A percentile compares a stretch with the other conserved stretches of the same genome.
phyloP scores from a whole-genome alignment of 768 basidiomycete species.

The Russula compacta region DNA sequence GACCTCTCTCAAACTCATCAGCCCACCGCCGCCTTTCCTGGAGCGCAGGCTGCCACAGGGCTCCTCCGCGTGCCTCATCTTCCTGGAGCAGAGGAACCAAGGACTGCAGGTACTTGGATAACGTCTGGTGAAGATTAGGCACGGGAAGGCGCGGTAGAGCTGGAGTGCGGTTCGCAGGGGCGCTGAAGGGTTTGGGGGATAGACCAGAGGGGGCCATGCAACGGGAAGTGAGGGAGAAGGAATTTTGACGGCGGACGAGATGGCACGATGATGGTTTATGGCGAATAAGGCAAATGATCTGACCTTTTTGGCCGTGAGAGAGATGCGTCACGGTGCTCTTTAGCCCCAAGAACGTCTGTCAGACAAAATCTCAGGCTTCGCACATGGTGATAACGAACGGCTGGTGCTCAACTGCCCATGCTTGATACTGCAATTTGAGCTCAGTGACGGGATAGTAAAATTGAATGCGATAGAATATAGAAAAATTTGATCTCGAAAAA shows the following conservation, averaged over 20 bases:
- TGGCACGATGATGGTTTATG: background rate
- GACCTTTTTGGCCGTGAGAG: constrained; percentile 54
- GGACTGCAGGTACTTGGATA: constrained; percentile 73
- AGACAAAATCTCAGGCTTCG: constrained; percentile 42
- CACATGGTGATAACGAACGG: constrained; percentile 50
- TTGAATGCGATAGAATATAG: constrained; percentile 76
- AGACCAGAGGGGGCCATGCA: background rate
- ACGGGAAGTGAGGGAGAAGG: background rate
- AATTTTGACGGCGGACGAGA: background rate
- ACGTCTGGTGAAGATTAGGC: constrained; percentile 63
- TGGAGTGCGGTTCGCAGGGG: background rate
- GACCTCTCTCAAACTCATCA: constrained; percentile 58
- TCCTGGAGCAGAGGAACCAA: constrained; percentile 74
- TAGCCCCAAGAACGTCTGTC: constrained; percentile 58
- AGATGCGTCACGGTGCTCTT: constrained; percentile 79
- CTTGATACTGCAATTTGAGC: constrained; percentile 63
- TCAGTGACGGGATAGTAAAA: constrained; percentile 67
- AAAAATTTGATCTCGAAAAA: constrained; percentile 52
- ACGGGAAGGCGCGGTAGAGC: constrained; percentile 69
- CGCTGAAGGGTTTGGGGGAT: background rate
- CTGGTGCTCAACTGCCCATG: constrained; percentile 77
- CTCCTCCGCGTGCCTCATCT: constrained; percentile 51
- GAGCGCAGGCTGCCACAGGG: constrained; percentile 42
- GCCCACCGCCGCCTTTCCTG: constrained; percentile 50
- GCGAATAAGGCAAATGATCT: background rate